Conservation (phyloP, 2,329 filamentous ascomycete species). For the Didymellaceae sp. region DNA sequence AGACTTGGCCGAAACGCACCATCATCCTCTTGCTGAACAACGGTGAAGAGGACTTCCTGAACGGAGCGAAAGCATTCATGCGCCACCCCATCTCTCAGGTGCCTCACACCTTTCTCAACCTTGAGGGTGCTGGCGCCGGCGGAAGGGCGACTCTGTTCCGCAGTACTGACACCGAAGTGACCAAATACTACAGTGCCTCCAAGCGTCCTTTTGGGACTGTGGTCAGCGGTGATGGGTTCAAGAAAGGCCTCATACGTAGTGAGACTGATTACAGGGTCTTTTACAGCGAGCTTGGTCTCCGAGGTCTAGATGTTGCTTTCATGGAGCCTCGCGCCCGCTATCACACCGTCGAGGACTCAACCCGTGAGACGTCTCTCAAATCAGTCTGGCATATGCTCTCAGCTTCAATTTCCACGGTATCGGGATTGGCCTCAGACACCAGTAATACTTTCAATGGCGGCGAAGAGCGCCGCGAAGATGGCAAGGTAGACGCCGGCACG, state of each 20-base stretch:
- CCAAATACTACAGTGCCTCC: constrained; percentile 74
- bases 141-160: constrained; percentile 88
- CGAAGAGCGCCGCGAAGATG: constrained; percentile 61
- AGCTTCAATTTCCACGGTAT: constrained; percentile 75
- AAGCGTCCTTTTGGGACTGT: constrained; percentile 84
- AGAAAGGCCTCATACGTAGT: constrained; percentile 77
- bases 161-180: constrained; percentile 85
- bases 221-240: constrained; percentile 83
- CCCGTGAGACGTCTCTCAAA: constrained; percentile 73
- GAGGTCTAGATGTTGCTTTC: constrained; percentile 91
- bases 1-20: constrained; percentile 76
- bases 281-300: constrained; percentile 75
- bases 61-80: constrained; percentile 84
- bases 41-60: constrained; percentile 90
- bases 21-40: constrained; percentile 91
- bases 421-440: constrained; percentile 72
- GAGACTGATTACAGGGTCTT: constrained; percentile 92
- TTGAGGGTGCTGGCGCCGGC: constrained; percentile 93
- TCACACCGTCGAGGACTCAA: constrained; percentile 89
- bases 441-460: constrained; percentile 71
- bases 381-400: constrained; percentile 96
- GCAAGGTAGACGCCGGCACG: constrained; percentile 70
- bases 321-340: constrained; percentile 85
- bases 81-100: constrained; percentile 82
- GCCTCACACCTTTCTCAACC: constrained; percentile 87